Evolutionary conservation across 2,329 filamentous ascomycete genomes (phyloP).

Genomic region (Aspergillus pseudotamarii): DNA sequence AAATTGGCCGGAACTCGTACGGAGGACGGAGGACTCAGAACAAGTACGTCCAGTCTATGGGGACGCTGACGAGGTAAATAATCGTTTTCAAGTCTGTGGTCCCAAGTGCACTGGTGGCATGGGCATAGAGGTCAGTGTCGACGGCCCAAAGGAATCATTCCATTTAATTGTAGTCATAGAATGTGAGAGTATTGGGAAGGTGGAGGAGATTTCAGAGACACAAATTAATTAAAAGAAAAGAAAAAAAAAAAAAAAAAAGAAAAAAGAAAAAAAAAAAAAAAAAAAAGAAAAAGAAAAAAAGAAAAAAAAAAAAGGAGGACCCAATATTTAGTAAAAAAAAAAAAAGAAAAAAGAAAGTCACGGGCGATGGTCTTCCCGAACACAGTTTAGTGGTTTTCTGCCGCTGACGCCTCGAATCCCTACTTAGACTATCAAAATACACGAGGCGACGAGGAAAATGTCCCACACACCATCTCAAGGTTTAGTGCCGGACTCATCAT

Average conservation of each 20-base stretch:
- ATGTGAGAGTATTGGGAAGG: not conserved
- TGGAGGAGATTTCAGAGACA: not conserved
- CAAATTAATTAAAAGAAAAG: not conserved
- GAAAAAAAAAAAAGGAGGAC: too few relatives aligned
- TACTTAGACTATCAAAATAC: too few relatives aligned
- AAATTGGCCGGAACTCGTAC: not conserved
- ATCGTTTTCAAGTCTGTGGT: not conserved
- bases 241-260: not conserved
- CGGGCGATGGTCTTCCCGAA: not conserved
- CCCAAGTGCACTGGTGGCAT: not conserved
- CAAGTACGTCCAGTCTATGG: too few relatives aligned
- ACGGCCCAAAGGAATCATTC: not conserved
- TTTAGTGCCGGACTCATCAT: not conserved
- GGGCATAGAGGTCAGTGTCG: not conserved
- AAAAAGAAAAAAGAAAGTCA: slow-evolving; percentile 1
- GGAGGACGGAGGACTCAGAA: too few relatives aligned
- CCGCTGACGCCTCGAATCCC: too few relatives aligned
- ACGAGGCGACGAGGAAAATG: not conserved
- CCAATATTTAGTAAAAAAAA: too few relatives aligned
- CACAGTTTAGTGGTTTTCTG: not conserved
- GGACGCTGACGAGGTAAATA: not conserved
- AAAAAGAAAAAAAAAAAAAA: too few relatives aligned
- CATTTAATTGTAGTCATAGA: not conserved
- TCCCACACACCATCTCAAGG: not conserved
- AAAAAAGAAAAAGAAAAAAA: too few relatives aligned